phyloP scores from a whole-genome alignment of 768 basidiomycete species.

The Stropharia rugosoannulata region DNA sequence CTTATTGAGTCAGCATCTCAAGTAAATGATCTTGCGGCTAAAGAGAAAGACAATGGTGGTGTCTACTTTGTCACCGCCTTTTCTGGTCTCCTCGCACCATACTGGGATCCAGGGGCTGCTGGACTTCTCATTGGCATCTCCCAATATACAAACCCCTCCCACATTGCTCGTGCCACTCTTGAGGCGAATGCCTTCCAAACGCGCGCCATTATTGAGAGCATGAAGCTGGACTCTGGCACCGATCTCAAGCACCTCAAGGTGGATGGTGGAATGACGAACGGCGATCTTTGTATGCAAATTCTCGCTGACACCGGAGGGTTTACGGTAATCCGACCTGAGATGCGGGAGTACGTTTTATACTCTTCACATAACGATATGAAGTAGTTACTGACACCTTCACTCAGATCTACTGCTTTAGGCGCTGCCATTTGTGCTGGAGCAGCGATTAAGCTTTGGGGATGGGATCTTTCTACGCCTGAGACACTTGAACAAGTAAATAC shows the following conservation, averaged over 20 bases:
- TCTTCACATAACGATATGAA: neutral
- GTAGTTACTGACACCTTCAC: neutral
- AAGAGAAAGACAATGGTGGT: constrained; percentile 79
- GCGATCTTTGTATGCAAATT: constrained; percentile 83
- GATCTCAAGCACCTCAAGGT: constrained; percentile 88
- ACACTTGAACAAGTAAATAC: constrained; percentile 87
- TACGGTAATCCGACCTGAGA: constrained; percentile 87
- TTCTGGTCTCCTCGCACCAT: constrained; percentile 93
- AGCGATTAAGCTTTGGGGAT: constrained; percentile 85
- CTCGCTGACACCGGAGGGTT: constrained; percentile 92
- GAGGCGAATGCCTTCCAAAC: constrained; percentile 98
- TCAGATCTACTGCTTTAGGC: constrained; percentile 93
- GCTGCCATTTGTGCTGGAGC: constrained; percentile 92
- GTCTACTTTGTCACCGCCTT: constrained; percentile 98
- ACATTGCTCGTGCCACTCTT: constrained; percentile 92
- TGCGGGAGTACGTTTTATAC: constrained; percentile 79
- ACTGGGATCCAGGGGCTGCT: constrained; percentile 94
- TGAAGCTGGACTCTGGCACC: constrained; percentile 84
- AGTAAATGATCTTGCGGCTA: constrained; percentile 81
- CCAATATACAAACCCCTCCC: constrained; percentile 86
- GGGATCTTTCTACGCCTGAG: constrained; percentile 84
- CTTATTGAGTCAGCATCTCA: constrained; percentile 80
- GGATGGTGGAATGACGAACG: constrained; percentile 98
- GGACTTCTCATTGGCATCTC: constrained; percentile 85
- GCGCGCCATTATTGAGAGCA: constrained; percentile 91